Evolutionary conservation across 1,284 basidiomycete genomes (phyloP), one percentile per base, ranked within the genome.

Genomic region (Gomphus bonarii): DNA sequence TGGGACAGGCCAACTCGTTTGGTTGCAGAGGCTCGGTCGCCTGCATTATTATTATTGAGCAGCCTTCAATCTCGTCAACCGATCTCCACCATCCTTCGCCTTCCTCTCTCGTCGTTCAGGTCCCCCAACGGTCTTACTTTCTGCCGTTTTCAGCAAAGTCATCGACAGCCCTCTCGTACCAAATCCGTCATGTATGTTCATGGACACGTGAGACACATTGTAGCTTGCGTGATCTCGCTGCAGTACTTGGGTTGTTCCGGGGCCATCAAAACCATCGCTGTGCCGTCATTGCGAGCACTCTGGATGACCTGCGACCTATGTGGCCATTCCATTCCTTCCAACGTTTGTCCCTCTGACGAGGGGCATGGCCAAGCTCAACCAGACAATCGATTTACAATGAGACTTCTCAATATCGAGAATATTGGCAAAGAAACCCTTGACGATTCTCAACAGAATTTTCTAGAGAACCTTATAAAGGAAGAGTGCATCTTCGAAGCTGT

Each of bases 81-180:
- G 14, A n/a, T 9, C 9, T 16, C n/a, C n/a, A 55, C 28, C n/a
- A 30, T 12, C 22, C 35, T 14, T 30, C 35, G n/a, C 20, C 43
- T 10, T 40, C 18, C 7, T 35, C 54, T 5, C 22, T 28, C 20
- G 16, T 25, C 20, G 5, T 10, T 5, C 30, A 22, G 31, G 20
- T 16, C 7, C 9, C 28, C 28, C 51, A 5, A 10, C 31, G 9
- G 16, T 42, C n/a, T 31, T 50, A 36, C 31, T 25, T 59, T 5
- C 58, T 59, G 11, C 54, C 58, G 4, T 59, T 59, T 28, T 59
- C 58, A 8, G 58, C 54, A 14, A 59, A 59, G 33, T 57, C 58
- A 3, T 11, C 20, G 6, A 22, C 20, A n/a, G 42, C 58, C 28
- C 54, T 59, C n/a, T 12, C 22, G 9, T 10, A 43, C 36, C 47